Evolutionary conservation across 2,329 filamentous ascomycete species (phyloP).

Genomic region (Colletotrichum spinosum): DNA sequence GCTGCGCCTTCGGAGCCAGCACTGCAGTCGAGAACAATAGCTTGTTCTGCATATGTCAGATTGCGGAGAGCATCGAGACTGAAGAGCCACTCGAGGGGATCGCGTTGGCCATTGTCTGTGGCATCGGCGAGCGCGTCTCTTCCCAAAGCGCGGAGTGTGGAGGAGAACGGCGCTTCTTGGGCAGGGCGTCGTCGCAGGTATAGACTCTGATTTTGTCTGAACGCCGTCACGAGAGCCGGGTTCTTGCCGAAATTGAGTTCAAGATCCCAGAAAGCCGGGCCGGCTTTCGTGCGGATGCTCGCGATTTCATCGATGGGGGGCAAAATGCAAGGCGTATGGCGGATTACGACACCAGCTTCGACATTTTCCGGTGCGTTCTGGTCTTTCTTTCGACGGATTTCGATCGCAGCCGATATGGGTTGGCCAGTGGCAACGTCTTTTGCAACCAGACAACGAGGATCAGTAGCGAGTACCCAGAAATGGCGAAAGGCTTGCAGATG

Average conservation of each 20-base stretch:
- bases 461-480: slow-evolving; percentile 94
- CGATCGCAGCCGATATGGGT: slow-evolving; percentile 79
- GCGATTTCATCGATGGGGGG: slow-evolving; percentile 74
- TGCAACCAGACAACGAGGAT: slow-evolving; percentile 87
- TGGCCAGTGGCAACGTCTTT: slow-evolving; percentile 88
- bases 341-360: slow-evolving; percentile 45
- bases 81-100: slow-evolving; percentile 81
- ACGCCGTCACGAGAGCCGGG: slow-evolving; percentile 70
- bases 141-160: slow-evolving; percentile 80
- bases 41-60: slow-evolving; percentile 75
- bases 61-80: slow-evolving; percentile 64
- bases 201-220: slow-evolving; percentile 77
- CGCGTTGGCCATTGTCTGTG: slow-evolving; percentile 47
- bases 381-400: slow-evolving; percentile 67
- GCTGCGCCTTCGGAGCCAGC: slow-evolving; percentile 60
- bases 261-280: slow-evolving; percentile 82
- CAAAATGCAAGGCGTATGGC: slow-evolving; percentile 69
- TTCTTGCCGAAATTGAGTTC: slow-evolving; percentile 78
- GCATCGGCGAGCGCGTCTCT: slow-evolving; percentile 41
- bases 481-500: slow-evolving; percentile 97
- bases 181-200: slow-evolving; percentile 78
- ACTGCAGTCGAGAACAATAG: slow-evolving; percentile 67
- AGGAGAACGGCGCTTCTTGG: slow-evolving; percentile 76
- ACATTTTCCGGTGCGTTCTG: slow-evolving; percentile 39
- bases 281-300: slow-evolving; percentile 69